These are phyloP conservation scores for Saccharomyces paradoxus DNA, from an alignment of 805 yeast species.

Conservation along the genomic window DNA sequence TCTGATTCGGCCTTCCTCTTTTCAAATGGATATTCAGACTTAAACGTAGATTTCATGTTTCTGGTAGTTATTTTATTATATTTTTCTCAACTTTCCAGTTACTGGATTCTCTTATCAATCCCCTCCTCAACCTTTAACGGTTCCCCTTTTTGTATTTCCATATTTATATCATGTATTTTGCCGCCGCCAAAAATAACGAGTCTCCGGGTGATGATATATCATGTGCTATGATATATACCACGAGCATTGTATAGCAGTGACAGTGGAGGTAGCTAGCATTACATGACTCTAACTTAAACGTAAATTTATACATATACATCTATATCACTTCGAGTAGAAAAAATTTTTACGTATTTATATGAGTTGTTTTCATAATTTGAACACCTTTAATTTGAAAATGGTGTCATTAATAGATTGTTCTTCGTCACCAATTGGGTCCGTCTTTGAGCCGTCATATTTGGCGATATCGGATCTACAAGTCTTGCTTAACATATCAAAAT, in stretches of 20 bases:
- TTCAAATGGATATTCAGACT: slow-evolving; percentile 79
- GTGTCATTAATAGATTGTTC: slow-evolving; percentile 80
- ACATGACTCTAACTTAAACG: neutral
- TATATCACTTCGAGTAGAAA: neutral
- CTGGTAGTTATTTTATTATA: neutral
- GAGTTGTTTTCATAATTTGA: slow-evolving; percentile 42
- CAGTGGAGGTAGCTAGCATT: neutral
- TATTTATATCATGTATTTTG: neutral
- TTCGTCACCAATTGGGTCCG: slow-evolving; percentile 69
- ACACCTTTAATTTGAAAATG: slow-evolving; percentile 65
- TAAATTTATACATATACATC: neutral
- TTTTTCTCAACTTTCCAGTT: neutral
- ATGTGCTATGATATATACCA: neutral
- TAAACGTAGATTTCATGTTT: slow-evolving; percentile 30
- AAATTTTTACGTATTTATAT: neutral
- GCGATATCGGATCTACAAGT: slow-evolving; percentile 55
- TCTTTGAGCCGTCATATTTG: slow-evolving; percentile 37
- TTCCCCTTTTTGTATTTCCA: slow-evolving; percentile 1
- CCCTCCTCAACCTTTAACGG: neutral
- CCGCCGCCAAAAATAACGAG: neutral
- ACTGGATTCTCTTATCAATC: neutral
- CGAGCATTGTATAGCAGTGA: too few relatives aligned
- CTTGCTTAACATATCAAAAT: slow-evolving; percentile 64
- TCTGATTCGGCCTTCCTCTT: slow-evolving; percentile 92
- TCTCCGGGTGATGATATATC: neutral